Base-by-base conservation (phyloP, 768 basidiomycete genomes). In the Hygrocybe punicea region DNA sequence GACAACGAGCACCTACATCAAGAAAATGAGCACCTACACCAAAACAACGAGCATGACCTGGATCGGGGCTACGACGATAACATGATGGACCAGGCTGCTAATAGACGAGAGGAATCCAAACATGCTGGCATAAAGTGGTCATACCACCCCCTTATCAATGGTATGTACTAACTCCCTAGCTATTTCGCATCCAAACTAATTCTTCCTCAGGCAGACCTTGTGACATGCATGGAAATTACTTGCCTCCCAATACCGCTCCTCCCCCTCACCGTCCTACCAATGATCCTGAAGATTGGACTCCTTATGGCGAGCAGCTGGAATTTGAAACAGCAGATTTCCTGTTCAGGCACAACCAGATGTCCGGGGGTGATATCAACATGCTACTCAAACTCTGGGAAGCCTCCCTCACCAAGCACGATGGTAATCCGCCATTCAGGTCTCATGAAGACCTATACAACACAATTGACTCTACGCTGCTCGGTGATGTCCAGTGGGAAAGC, bases 401-500 rank as follows among this genome's bases (percentile, higher is more conserved):
- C 36, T 39, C 36, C 10, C 36, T 39, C 9, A n/a, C 36, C n/a
- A n/a, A 9, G n/a, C 36, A 39, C 36, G 53, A 61, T 1, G 50
- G 44, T 10, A 48, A 19, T 11, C 54, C 60, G 6, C 67, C 68
- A 0, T 71, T 71, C 56, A 37, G 51, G 1, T 56, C 60, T 16
- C 60, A 65, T 44, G 33, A 60, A 17, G 56, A 69, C 3, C 17
- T 71, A n/a, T 66, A 67, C 33, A 53, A 62, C n/a, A 62, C 62
- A 6, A 71, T 73, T 51, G 71, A 73, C 40, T 44, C 63, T 1
- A 64, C 58, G 2, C 37, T 29, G 4, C 40, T 64, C 4, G 67
- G 73, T 11, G 67, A 63, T 40, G 63, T 57, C 3, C 63, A 59
- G 4, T 71, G 70, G 74, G 25, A 71, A 25, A 62, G 58, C 14